phyloP scores from a whole-genome alignment of 768 basidiomycete species.

The Gloeostereum incarnatum region DNA sequence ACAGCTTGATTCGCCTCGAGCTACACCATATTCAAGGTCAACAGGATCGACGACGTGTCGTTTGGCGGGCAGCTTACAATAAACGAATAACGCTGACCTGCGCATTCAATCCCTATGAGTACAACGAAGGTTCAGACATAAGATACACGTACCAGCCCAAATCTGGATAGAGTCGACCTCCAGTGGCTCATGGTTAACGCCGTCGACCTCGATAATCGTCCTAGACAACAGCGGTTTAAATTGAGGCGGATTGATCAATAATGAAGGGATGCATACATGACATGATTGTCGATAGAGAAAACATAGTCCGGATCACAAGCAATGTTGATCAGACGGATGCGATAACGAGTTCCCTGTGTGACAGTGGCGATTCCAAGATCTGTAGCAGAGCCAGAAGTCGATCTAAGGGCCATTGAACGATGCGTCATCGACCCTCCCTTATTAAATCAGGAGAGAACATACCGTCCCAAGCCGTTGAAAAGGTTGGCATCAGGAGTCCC shows the following conservation, averaged over 20 bases:
- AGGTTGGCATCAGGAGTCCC: slow-evolving; percentile 13
- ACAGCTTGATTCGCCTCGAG: slow-evolving; percentile 30
- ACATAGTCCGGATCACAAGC: slow-evolving; percentile 23
- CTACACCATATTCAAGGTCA: slow-evolving; percentile 2
- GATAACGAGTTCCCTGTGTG: slow-evolving; percentile 8
- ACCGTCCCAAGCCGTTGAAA: slow-evolving; percentile 25
- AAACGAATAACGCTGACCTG: slow-evolving; percentile 27
- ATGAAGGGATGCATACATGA: too few relatives aligned
- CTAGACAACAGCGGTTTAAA: too few relatives aligned
- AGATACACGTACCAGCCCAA: slow-evolving; percentile 15
- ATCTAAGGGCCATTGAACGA: too few relatives aligned
- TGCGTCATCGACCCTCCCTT: too few relatives aligned
- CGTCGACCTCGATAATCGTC: slow-evolving; percentile 25
- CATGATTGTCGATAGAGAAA: slow-evolving; percentile 19
- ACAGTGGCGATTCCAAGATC: slow-evolving; percentile 21
- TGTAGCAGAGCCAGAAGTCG: slow-evolving; percentile 15
- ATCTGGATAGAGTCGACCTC: slow-evolving; percentile 20
- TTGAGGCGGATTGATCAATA: too few relatives aligned
- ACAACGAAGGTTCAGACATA: background rate
- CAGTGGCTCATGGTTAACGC: slow-evolving; percentile 16
- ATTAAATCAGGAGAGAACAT: too few relatives aligned
- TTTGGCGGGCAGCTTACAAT: slow-evolving; percentile 14
- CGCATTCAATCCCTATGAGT: too few relatives aligned
- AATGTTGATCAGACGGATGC: slow-evolving; percentile 18
- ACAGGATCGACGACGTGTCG: too few relatives aligned